Base-by-base conservation (phyloP, 345 rosid species). In the Geranium rotundifolium region DNA sequence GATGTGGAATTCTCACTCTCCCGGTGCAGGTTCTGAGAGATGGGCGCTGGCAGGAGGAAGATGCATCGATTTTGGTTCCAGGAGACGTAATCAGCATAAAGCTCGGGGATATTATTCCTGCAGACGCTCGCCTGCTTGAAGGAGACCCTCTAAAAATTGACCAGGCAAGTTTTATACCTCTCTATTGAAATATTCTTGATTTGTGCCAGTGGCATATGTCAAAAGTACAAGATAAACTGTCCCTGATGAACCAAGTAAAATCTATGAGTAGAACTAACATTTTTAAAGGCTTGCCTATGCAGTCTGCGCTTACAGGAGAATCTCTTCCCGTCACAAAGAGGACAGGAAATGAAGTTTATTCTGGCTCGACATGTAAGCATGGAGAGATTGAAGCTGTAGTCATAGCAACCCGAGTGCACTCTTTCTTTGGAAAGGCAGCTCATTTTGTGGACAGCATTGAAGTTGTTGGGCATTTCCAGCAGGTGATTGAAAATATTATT, bases 311-410 rank as follows among this genome's bases (percentile, higher is more conserved):
- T 55, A 92, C 98, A 0, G 98, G 97, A 87, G 27, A 23, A 23
- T 23, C 27, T 23, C 27, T 23, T 23, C 27, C 27, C 27, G 27
- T 23, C 27, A 23, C 98, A 62, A 92, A 83, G 85, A 92, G 67
- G 77, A 87, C 88, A 18, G 98, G 95, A 17, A 95, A 89, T 4
- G 90, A 87, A 78, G 95, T 92, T 59, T 92, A 73, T 73, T 81
- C 98, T 6, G 97, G 98, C 27, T 89, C 98, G 68, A 89, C 95
- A 23, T 92, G 98, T 64, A 89, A 92, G 80, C 96, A 84, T 14
- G 98, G 98, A 60, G 98, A 92, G 67, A 83, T 92, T 66, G 98
- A 89, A 79, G 98, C 93, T 71, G 91, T 92, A 65, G 95, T 92
- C 39, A 87, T 92, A 69, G 93, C 98, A 13, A 92, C 98, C 34